A percentile compares a stretch with the other conserved stretches of the same genome.
Evolutionary conservation across 352 stramenopile species (phyloP).

Genomic region (Pythium oligandrum): DNA sequence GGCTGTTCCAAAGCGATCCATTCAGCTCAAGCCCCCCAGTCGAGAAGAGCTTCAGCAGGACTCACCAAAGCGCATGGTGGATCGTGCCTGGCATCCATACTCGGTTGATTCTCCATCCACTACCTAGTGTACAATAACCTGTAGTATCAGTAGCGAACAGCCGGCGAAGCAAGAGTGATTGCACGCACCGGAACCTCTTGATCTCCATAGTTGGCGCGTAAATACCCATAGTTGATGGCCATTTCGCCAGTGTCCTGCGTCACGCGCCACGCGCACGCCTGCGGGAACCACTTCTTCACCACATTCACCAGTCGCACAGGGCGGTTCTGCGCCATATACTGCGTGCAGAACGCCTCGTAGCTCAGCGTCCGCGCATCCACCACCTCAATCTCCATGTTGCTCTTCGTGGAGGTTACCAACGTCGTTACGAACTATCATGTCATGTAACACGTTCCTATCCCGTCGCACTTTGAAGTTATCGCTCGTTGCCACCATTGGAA

Average conservation of each 20-base stretch:
- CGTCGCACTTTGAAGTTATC: too few relatives aligned
- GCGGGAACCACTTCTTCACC: constrained; percentile 28
- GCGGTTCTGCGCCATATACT: constrained; percentile 65
- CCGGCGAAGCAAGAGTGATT: background rate
- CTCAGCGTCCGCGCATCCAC: constrained; percentile 46
- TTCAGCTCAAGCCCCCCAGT: too few relatives aligned
- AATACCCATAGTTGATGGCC: constrained; percentile 35
- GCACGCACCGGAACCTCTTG: constrained; percentile 42
- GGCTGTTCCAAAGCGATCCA: constrained; percentile 18
- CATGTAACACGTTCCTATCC: too few relatives aligned
- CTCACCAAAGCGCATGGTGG: constrained; percentile 59
- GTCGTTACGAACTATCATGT: too few relatives aligned
- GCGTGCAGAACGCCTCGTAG: constrained; percentile 68
- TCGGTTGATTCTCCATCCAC: constrained; percentile 51
- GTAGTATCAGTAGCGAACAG: too few relatives aligned
- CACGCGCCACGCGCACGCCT: constrained; percentile 11
- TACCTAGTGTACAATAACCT: constrained; percentile 26
- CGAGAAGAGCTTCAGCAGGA: background rate
- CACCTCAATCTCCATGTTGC: too few relatives aligned
- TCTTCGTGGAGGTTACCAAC: too few relatives aligned
- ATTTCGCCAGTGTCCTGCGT: background rate
- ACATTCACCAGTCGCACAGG: constrained; percentile 71
- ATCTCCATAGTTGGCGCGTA: constrained; percentile 42
- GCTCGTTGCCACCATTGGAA: too few relatives aligned
- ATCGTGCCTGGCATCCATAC: constrained; percentile 54